phyloP scores from a whole-genome alignment of 2,329 filamentous ascomycete species.

The Metarhizium brunneum region DNA sequence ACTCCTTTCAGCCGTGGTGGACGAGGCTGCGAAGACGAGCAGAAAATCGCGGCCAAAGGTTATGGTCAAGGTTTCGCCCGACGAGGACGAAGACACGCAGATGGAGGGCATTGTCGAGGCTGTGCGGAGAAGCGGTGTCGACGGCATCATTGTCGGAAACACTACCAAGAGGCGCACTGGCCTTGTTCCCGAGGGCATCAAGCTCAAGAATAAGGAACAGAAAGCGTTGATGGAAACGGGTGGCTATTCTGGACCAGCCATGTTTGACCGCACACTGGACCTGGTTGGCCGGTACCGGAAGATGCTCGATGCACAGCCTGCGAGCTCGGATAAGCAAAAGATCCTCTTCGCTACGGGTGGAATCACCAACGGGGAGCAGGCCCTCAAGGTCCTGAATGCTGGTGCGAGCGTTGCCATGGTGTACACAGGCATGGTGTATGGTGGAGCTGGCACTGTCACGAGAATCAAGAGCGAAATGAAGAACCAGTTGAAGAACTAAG shows the following conservation, averaged over 20 bases:
- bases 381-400: constrained; percentile 70
- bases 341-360: constrained; percentile 91
- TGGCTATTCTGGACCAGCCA: constrained; percentile 82
- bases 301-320: constrained; percentile 46
- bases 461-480: constrained; percentile 56
- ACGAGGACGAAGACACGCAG: constrained; percentile 80
- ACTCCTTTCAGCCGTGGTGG: constrained; percentile 74
- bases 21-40: constrained; percentile 59
- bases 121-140: constrained; percentile 74
- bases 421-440: constrained; percentile 68
- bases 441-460: constrained; percentile 54
- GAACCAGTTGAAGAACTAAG: constrained; percentile 13
- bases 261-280: constrained; percentile 71
- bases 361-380: constrained; percentile 81
- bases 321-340: constrained; percentile 43
- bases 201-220: constrained; percentile 57
- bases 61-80: constrained; percentile 97
- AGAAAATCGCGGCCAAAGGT: constrained; percentile 60
- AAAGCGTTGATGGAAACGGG: constrained; percentile 65
- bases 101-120: constrained; percentile 83
- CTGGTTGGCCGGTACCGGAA: constrained; percentile 73
- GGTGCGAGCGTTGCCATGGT: constrained; percentile 87
- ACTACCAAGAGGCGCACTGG: constrained; percentile 79
- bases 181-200: constrained; percentile 57
- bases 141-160: constrained; percentile 94